Evolutionary conservation across 176 grass and related monocot species (phyloP), one percentile per base, ranked within the genome.

Genomic region (Oryza coarctata): DNA sequence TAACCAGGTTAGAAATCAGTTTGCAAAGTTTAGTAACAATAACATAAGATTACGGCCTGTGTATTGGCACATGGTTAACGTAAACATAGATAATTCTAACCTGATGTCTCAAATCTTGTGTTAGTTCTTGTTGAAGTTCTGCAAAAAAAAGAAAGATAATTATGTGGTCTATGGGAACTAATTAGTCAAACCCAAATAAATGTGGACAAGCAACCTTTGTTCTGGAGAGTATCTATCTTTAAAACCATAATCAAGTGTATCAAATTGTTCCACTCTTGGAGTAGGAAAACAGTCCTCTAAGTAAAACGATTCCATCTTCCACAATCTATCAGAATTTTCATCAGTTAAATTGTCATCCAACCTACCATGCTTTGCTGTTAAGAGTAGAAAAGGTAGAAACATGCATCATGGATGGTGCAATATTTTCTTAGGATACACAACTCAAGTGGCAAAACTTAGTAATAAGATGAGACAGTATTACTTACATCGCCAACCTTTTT

Each of bases 401-500:
- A 6, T 34, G 18, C 67, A 60, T 74, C 72, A 75, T 15, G 70
- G 64, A 74, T 57, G 47, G 26, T 75, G 66, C 29, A 44, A 82
- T 45, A 71, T 50, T 81, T 85, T 81, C 65, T 34, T 60, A 77
- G 43, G 32, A 12, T 28, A 60, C 26, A 85, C 65, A 13, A 71
- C 27, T 33, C 52, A 26, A 66, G 72, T 77, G 27, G 23, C 43
- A 23, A 75, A 31, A 69, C 70, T 58, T 38, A 17, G 28, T 82
- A 78, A 52, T 36, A 82, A 89, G 34, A 77, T 82, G 65, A 34
- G 18, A 43, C 33, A 72, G 14, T 4, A 77, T 45, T 86, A 88
- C 86, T 88, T 83, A 92, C 90, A 61, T 80, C 71, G 74, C 79
- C 83, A 86, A 67, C 79, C 35, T 65, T 80, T 73, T 88, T 71